Base-by-base conservation (phyloP, 768 basidiomycete species). In the Xerocomellus amylosporus region DNA sequence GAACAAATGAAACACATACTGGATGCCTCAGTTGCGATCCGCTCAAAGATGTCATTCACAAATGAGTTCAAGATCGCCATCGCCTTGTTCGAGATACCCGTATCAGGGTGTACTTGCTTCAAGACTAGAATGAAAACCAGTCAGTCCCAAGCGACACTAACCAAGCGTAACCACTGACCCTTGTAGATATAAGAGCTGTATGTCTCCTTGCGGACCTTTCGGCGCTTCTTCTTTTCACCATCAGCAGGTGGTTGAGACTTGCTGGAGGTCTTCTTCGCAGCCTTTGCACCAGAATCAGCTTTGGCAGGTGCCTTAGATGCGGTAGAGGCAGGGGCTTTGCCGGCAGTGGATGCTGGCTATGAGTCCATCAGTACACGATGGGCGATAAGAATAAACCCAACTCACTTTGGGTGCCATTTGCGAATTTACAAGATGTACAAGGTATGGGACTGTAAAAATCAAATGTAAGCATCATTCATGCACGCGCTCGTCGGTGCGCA, bases 41-140 rank as follows among this genome's bases (percentile, higher is more conserved):
- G 83, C 73, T 89, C 88, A 64, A 90, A 90, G 67, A 90, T 89
- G 62, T 90, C 88, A 67, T 90, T 89, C 63, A 90, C 88, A 68
- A 90, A 90, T 0, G 88, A 89, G 78, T 90, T 87, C 60, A 88
- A 75, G 69, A 90, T 89, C 49, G 87, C 84, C 86, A 89, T 87
- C 12, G 85, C 85, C 75, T 91, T 90, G 84, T 88, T 91, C 49
- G 89, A 91, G 77, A 93, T 91, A 85, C 90, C 91, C 58, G 90
- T 92, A 73, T 92, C 91, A 57, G 91, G 91, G 79, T 93, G 91
- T 55, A 93, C 91, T 75, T 93, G 90, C 79, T 90, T 91, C 69
- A 93, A 79, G 64, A 91, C 90, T 87, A 15, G 0, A 30, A 19
- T n/a, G 5, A 5, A 31, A 6, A 37, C 12, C 4, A 24, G 34